Conservation (phyloP, 495 filamentous ascomycete species). For the Hypoxylon fragiforme region DNA sequence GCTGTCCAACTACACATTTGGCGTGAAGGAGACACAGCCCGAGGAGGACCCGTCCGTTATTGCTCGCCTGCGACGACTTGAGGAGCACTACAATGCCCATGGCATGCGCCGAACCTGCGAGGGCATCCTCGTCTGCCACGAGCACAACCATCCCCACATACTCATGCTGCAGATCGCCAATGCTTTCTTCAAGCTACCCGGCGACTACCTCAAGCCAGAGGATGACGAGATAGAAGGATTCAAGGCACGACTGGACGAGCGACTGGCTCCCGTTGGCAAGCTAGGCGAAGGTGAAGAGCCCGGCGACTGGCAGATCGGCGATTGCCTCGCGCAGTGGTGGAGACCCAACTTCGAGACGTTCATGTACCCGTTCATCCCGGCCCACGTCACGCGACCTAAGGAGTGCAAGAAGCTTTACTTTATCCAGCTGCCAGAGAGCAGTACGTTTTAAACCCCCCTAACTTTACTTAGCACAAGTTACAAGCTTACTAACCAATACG, state of each 20-base stretch:
- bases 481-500: slow-evolving; percentile 28
- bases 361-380: slow-evolving; percentile 98
- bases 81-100: slow-evolving; percentile 89
- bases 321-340: slow-evolving; percentile 98
- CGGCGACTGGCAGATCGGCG: slow-evolving; percentile 90
- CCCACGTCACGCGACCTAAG: slow-evolving; percentile 93
- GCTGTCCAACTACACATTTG: slow-evolving; percentile 97
- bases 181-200: slow-evolving; percentile 98
- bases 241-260: slow-evolving; percentile 87
- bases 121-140: slow-evolving; percentile 94
- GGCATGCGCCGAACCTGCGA: slow-evolving; percentile 98
- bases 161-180: slow-evolving; percentile 99
- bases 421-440: slow-evolving; percentile 88
- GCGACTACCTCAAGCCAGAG: slow-evolving; percentile 88
- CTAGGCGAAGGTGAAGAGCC: slow-evolving; percentile 86
- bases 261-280: slow-evolving; percentile 85
- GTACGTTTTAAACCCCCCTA: slow-evolving; percentile 64
- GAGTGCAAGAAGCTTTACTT: slow-evolving; percentile 99
- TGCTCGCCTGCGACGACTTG: slow-evolving; percentile 85
- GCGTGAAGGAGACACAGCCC: slow-evolving; percentile 95
- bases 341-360: slow-evolving; percentile 98
- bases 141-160: slow-evolving; percentile 98
- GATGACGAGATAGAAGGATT: slow-evolving; percentile 93
- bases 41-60: slow-evolving; percentile 96
- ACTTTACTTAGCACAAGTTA: neutral